A percentile compares a stretch with the other conserved stretches of the same genome.
phyloP scores from a whole-genome alignment of 176 grass and related monocot species.

The Panicum miliaceum region DNA sequence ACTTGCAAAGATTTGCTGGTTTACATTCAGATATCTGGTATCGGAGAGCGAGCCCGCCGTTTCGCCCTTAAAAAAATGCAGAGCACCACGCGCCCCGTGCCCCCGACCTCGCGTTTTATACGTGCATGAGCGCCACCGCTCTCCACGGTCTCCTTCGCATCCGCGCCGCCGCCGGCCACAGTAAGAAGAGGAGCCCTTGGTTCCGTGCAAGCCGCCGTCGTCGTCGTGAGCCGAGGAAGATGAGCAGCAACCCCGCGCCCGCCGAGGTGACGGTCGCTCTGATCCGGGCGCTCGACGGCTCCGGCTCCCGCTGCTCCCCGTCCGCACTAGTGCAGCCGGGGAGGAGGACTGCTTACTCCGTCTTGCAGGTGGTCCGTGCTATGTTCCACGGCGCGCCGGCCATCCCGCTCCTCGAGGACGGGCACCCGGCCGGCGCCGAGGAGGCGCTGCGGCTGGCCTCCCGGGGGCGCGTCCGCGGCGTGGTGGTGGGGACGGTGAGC shows the following conservation, averaged over 20 bases:
- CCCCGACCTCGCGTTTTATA: too few species aligned
- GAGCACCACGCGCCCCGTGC: background rate
- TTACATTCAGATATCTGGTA: background rate
- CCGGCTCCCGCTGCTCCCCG: background rate
- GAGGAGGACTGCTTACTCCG: background rate
- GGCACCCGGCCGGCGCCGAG: background rate
- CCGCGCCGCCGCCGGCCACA: too few species aligned
- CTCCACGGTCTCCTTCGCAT: too few species aligned
- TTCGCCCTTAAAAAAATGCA: background rate
- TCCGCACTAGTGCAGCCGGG: background rate
- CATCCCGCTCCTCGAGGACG: background rate
- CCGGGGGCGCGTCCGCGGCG: background rate
- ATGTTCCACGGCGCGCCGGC: background rate
- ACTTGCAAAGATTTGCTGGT: background rate
- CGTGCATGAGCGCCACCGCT: too few species aligned
- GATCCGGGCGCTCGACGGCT: background rate
- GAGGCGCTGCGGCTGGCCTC: background rate
- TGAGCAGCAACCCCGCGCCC: background rate
- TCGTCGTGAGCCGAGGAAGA: background rate
- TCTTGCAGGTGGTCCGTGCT: background rate
- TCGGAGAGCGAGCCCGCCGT: background rate
- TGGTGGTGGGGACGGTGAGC: background rate
- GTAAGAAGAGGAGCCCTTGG: too few species aligned
- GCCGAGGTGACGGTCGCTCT: background rate
- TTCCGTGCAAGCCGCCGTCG: too few species aligned